A percentile compares a stretch with the other conserved stretches of the same genome.
Evolutionary conservation across 106 monocot species (phyloP).

Genomic region (Allium sativum): DNA sequence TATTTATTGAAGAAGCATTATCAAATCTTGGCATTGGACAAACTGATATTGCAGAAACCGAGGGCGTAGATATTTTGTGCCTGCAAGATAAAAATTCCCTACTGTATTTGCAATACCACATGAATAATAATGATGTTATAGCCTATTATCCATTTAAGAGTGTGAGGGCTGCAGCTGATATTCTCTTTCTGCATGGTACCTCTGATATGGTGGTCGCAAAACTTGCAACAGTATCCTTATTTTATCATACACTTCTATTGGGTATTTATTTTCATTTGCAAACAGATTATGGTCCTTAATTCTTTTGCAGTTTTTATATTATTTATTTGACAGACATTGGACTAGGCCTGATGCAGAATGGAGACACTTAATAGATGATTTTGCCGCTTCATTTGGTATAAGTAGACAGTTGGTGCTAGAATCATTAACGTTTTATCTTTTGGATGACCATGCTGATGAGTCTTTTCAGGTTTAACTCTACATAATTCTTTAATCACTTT

Average conservation of each 20-base stretch:
- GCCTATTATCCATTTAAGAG: constrained; percentile 59
- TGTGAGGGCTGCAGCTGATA: constrained; percentile 61
- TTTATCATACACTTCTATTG: background rate
- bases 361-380: constrained; percentile 80
- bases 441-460: constrained; percentile 70
- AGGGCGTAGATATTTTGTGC: constrained; percentile 34
- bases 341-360: constrained; percentile 58
- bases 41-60: constrained; percentile 8
- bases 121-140: constrained; percentile 14
- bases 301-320: constrained; percentile 68
- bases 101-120: constrained; percentile 17
- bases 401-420: constrained; percentile 35
- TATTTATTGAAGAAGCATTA: constrained; percentile 89
- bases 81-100: constrained; percentile 35
- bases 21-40: constrained; percentile 59
- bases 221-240: constrained; percentile 87
- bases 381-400: constrained; percentile 67
- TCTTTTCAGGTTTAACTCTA: constrained; percentile 56
- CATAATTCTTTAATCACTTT: constrained; percentile 1
- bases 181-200: constrained; percentile 72
- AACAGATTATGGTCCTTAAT: constrained; percentile 26
- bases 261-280: background rate
- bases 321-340: constrained; percentile 92
- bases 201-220: constrained; percentile 90
- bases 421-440: constrained; percentile 73